These are phyloP conservation scores for Hypoxylon fragiforme DNA, from an alignment of 495 filamentous ascomycete genomes.

Conservation along the genomic window DNA sequence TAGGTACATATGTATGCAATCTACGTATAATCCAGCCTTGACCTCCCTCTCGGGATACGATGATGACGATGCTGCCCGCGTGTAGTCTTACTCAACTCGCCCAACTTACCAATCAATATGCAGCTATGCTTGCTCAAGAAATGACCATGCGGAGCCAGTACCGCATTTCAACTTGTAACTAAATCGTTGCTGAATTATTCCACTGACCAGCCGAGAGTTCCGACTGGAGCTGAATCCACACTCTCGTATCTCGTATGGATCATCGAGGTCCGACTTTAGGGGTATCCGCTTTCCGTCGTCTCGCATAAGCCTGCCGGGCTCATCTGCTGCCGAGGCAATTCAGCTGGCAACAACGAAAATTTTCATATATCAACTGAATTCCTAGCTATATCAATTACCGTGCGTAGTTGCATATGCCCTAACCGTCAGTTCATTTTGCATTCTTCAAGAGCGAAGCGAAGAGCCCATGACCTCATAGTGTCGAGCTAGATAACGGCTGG, in stretches of 20 bases:
- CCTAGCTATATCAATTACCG: too few relatives aligned
- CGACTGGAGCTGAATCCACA: slow-evolving; percentile 4
- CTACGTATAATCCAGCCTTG: background rate
- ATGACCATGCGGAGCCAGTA: background rate
- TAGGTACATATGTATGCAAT: background rate
- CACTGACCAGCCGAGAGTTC: slow-evolving; percentile 3
- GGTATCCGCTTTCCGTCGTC: slow-evolving; percentile 2
- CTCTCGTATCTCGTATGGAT: background rate
- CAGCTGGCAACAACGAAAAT: too few relatives aligned
- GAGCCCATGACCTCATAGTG: too few relatives aligned
- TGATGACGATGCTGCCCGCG: too few relatives aligned
- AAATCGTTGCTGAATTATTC: background rate
- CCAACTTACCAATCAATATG: background rate
- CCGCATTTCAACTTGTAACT: background rate
- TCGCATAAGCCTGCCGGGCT: slow-evolving; percentile 3
- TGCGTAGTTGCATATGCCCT: too few relatives aligned
- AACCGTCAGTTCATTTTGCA: too few relatives aligned
- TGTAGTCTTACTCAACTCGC: too few relatives aligned
- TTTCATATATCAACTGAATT: too few relatives aligned
- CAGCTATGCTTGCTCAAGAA: background rate
- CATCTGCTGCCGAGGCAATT: slow-evolving; percentile 11
- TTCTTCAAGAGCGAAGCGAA: too few relatives aligned
- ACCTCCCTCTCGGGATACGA: background rate
- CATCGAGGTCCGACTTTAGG: slow-evolving; percentile 3
- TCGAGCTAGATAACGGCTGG: too few relatives aligned